These are phyloP conservation scores for Parietaria judaica DNA, from an alignment of 306 rosid species.

Conservation along the genomic window DNA sequence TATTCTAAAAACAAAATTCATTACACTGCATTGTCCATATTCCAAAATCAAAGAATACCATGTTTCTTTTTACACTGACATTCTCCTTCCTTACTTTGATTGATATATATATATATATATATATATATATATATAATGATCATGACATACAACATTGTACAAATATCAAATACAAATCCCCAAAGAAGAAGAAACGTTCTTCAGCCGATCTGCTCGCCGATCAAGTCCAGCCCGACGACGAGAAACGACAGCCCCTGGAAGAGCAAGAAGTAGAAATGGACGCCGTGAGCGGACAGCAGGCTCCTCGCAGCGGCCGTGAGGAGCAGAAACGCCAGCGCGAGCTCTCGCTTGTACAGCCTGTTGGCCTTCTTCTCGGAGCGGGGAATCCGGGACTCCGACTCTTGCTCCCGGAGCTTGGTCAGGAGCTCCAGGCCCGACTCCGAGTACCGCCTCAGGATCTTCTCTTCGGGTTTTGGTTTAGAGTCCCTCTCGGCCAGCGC, in stretches of 20 bases:
- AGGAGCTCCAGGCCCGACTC: constrained; percentile 75
- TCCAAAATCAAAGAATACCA: not conserved
- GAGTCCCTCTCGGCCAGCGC: constrained; percentile 80
- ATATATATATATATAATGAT: not conserved
- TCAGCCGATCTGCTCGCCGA: constrained; percentile 88
- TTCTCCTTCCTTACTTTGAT: constrained; percentile 3
- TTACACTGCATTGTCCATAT: not conserved
- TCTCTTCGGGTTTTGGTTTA: constrained; percentile 50
- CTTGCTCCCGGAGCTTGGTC: constrained; percentile 51
- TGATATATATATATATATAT: too few relatives aligned
- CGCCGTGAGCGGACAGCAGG: constrained; percentile 80
- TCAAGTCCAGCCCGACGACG: constrained; percentile 80
- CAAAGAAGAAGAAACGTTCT: constrained; percentile 8
- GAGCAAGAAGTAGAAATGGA: constrained; percentile 92
- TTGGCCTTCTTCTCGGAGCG: constrained; percentile 49
- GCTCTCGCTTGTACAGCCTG: constrained; percentile 74
- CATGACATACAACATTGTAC: constrained; percentile 25
- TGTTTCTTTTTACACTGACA: not conserved
- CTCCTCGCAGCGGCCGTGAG: constrained; percentile 94
- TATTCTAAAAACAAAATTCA: not conserved
- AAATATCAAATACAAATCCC: constrained; percentile 5
- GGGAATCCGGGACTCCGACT: constrained; percentile 7
- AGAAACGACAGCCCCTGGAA: constrained; percentile 95
- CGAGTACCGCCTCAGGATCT: constrained; percentile 65
- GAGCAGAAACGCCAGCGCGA: constrained; percentile 83